Evolutionary conservation across 139 green algal species (phyloP).

Genomic region (Chlorella sp.): DNA sequence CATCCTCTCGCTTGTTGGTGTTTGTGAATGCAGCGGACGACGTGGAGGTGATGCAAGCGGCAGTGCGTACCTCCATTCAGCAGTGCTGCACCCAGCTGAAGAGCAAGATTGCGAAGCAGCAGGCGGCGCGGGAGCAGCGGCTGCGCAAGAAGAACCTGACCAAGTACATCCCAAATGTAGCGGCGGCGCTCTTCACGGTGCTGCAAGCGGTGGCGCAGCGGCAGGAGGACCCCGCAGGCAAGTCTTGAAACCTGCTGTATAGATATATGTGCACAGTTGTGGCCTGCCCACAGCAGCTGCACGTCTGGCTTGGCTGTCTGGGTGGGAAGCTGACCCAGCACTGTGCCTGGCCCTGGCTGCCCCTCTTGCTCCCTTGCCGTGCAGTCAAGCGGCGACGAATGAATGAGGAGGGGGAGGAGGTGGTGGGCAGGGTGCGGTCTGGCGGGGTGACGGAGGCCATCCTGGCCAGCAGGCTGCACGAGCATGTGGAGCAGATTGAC

Average conservation of each 20-base stretch:
- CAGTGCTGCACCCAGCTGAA: slow-evolving; percentile 82
- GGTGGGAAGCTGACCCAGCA: not conserved
- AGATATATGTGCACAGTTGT: slow-evolving; percentile 40
- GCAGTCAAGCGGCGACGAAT: slow-evolving; percentile 41
- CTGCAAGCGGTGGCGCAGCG: slow-evolving; percentile 56
- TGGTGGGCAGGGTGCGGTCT: slow-evolving; percentile 65
- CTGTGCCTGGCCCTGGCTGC: not conserved
- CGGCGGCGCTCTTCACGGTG: slow-evolving; percentile 59
- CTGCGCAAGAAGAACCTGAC: slow-evolving; percentile 89
- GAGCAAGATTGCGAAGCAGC: slow-evolving; percentile 81
- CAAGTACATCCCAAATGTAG: slow-evolving; percentile 94
- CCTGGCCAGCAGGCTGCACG: slow-evolving; percentile 71
- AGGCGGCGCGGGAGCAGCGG: slow-evolving; percentile 84
- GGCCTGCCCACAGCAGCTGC: not conserved
- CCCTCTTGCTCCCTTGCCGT: not conserved
- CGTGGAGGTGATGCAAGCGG: slow-evolving; percentile 90
- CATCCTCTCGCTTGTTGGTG: no score
- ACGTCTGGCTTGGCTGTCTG: not conserved
- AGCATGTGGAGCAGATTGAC: slow-evolving; percentile 94
- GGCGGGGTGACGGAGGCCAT: slow-evolving; percentile 63
- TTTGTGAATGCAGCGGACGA: slow-evolving; percentile 78
- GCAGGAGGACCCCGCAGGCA: not conserved
- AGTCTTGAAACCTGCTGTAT: slow-evolving; percentile 43
- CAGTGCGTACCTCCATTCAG: slow-evolving; percentile 87
- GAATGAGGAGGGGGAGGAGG: slow-evolving; percentile 45